phyloP scores from a whole-genome alignment of 108 stramenopile species.

The Conticribra weissflogii region DNA sequence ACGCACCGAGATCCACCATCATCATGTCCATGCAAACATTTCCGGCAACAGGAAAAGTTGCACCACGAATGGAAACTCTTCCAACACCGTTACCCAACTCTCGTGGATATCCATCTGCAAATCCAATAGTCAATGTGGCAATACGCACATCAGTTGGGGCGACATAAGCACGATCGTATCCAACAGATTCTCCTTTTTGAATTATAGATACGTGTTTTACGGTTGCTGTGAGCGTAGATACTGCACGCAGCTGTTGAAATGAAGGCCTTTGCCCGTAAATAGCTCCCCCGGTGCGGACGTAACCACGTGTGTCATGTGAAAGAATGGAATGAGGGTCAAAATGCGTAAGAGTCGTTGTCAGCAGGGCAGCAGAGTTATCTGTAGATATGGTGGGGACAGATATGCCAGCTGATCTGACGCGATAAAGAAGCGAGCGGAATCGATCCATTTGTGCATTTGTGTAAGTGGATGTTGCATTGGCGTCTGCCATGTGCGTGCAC shows the following conservation, averaged over 20 bases:
- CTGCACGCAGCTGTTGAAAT: conserved; percentile 58
- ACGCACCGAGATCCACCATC: conserved; percentile 71
- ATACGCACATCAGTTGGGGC: conserved; percentile 56
- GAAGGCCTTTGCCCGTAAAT: conserved; percentile 76
- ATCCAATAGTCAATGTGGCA: conserved; percentile 77
- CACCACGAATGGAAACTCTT: conserved; percentile 61
- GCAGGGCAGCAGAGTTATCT: conserved; percentile 70
- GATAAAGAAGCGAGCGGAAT: conserved; percentile 58
- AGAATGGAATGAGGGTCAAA: conserved; percentile 62
- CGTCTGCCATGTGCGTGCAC: conserved; percentile 88
- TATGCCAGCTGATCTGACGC: conserved; percentile 62
- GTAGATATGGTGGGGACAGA: conserved; percentile 55
- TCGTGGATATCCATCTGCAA: conserved; percentile 83
- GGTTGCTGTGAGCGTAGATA: conserved; percentile 63
- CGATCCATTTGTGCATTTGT: conserved; percentile 62
- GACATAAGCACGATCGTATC: conserved; percentile 75
- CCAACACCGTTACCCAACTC: conserved; percentile 67
- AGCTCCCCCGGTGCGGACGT: conserved; percentile 70
- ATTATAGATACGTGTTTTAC: conserved; percentile 67
- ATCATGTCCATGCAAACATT: conserved; percentile 89
- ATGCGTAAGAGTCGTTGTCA: conserved; percentile 58
- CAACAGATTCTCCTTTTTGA: conserved; percentile 70
- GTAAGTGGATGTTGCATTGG: conserved; percentile 54
- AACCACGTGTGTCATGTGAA: conserved; percentile 62
- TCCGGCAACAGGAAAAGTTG: conserved; percentile 67